These are phyloP conservation scores for Citrus australasica DNA, from an alignment of 345 rosid species.

Conservation along the genomic window DNA sequence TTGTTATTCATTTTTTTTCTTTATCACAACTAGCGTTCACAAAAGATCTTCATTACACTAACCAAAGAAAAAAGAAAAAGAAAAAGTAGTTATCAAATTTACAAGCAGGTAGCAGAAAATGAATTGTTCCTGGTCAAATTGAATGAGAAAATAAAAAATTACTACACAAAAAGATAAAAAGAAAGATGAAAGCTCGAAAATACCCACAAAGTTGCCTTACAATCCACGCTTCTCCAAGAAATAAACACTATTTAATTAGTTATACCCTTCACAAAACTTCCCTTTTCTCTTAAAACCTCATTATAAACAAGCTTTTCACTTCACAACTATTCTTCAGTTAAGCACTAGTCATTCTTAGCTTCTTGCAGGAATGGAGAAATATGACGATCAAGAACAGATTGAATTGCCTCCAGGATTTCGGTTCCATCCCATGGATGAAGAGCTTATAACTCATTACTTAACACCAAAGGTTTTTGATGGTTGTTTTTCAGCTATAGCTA, in stretches of 20 bases:
- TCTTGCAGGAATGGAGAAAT: conserved; percentile 32
- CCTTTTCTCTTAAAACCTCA: conserved; percentile 14
- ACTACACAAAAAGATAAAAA: neutral
- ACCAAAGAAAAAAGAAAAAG: too few species aligned
- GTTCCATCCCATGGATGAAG: conserved; percentile 64
- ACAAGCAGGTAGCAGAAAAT: neutral
- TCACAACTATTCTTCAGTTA: neutral
- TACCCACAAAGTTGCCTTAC: conserved; percentile 35
- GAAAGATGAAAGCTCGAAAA: conserved; percentile 20
- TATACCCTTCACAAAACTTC: conserved; percentile 12
- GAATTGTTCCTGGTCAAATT: conserved; percentile 26
- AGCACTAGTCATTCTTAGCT: neutral
- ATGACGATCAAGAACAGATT: conserved; percentile 38
- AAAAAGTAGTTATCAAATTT: neutral
- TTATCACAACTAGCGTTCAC: neutral
- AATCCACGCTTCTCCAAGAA: conserved; percentile 32
- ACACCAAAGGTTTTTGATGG: conserved; percentile 37
- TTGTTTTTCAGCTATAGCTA: conserved; percentile 43
- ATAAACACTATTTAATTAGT: conserved; percentile 33
- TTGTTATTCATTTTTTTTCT: neutral
- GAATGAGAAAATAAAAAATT: neutral
- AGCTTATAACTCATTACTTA: conserved; percentile 54
- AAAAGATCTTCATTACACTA: neutral
- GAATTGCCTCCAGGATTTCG: conserved; percentile 65
- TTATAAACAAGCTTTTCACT: neutral